Evolutionary conservation across 208 protist species (phyloP).

Genomic region (Vickermania spadyakhi): DNA sequence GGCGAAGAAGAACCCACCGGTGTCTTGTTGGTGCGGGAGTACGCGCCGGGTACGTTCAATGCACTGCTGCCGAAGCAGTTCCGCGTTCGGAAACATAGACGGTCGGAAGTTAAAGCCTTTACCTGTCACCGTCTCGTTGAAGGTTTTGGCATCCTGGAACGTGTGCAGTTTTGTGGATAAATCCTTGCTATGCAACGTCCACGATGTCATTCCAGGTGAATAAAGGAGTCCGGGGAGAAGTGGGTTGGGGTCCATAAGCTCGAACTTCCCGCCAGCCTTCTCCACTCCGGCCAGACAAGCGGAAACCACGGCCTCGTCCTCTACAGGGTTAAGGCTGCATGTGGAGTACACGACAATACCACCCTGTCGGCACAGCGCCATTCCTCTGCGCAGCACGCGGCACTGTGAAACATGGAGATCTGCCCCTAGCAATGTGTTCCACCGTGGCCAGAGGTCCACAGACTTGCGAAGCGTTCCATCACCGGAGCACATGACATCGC

Average conservation of each 20-base stretch:
- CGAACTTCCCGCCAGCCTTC: conserved; percentile 25
- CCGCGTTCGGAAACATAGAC: conserved; percentile 63
- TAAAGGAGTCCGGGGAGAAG: conserved; percentile 69
- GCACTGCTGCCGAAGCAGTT: conserved; percentile 40
- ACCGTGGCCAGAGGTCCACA: conserved; percentile 88
- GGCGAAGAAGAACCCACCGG: conserved; percentile 96
- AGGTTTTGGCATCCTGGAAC: conserved; percentile 53
- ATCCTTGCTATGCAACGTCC: conserved; percentile 72
- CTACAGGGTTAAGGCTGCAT: conserved; percentile 93
- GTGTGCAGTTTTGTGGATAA: conserved; percentile 27
- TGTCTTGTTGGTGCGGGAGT: conserved; percentile 93
- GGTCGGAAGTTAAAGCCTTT: conserved; percentile 57
- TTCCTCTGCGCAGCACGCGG: conserved; percentile 68
- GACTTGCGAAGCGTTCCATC: conserved; percentile 94
- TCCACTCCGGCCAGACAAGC: conserved; percentile 54
- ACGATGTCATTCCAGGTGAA: conserved; percentile 64
- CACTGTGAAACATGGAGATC: conserved; percentile 82
- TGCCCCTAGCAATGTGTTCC: conserved; percentile 72
- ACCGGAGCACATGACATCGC: conserved; percentile 94
- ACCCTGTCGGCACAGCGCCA: conserved; percentile 68
- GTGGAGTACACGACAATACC: conserved; percentile 94
- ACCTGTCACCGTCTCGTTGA: conserved; percentile 11
- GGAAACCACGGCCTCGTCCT: conserved; percentile 92
- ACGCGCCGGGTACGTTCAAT: conserved; percentile 84
- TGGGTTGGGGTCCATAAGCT: conserved; percentile 70